Conservation (phyloP, 768 basidiomycete genomes). For the Tylopilus sp. region DNA sequence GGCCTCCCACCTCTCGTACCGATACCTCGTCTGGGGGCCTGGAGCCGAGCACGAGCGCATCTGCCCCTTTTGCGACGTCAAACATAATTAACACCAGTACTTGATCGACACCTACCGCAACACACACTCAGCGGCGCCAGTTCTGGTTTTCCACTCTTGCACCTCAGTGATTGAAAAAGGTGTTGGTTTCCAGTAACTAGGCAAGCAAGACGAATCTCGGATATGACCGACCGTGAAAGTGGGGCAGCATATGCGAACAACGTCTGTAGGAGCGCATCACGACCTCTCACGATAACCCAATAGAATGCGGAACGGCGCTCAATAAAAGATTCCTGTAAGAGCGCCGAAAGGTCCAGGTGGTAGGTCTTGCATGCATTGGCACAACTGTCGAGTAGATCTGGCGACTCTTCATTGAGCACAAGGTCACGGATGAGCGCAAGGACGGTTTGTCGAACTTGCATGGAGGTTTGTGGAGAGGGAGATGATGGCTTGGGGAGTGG, state of each 20-base stretch:
- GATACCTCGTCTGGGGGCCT: constrained; percentile 54
- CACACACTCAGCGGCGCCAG: constrained; percentile 12
- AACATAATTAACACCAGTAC: too few species aligned
- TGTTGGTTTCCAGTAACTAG: constrained; percentile 31
- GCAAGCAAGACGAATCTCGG: constrained; percentile 67
- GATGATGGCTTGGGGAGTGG: constrained; percentile 21
- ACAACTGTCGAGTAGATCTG: constrained; percentile 37
- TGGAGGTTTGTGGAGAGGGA: constrained; percentile 27
- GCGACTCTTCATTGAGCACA: constrained; percentile 30
- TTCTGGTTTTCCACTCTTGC: constrained; percentile 8
- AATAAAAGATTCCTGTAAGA: constrained; percentile 62
- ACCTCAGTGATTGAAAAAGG: constrained; percentile 26
- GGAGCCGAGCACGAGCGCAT: constrained; percentile 42
- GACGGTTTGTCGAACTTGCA: constrained; percentile 53
- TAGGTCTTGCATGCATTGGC: constrained; percentile 54
- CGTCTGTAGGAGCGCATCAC: constrained; percentile 39
- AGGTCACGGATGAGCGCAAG: constrained; percentile 55
- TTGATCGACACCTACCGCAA: constrained; percentile 4
- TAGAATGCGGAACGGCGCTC: constrained; percentile 67
- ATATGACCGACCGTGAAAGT: constrained; percentile 40
- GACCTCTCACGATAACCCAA: constrained; percentile 67
- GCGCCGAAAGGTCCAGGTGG: constrained; percentile 44
- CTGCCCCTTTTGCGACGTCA: constrained; percentile 35
- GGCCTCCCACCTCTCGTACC: constrained; percentile 48
- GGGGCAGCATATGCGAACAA: constrained; percentile 53